Evolutionary conservation across 352 stramenopile species (phyloP), one percentile per base, ranked within the genome.

Genomic region (Globisporangium camurandrum): DNA sequence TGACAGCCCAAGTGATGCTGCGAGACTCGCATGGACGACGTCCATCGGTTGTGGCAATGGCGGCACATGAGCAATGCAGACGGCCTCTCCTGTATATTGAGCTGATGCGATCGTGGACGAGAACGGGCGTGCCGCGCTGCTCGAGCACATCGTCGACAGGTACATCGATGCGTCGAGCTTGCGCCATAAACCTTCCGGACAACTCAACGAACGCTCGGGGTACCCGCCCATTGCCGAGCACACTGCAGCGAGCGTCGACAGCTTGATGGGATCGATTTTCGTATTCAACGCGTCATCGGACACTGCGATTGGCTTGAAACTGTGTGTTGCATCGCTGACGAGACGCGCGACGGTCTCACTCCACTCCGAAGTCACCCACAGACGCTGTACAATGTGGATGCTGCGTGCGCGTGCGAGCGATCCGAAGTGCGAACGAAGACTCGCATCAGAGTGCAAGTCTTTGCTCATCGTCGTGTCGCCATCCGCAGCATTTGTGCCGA

Each of bases 141-240:
- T 20, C n/a, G 17, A 5, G 9, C 11, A 24, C 36, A 8, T 41
- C 36, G n/a, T 41, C 5, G 36, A 41, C 16, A 41, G n/a, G 36
- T 41, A 24, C 36, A 41, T 19, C 23, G 17, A 8, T 19, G 36
- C 36, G 19, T 12, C 3, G 5, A 24, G 36, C 17, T n/a, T 12
- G 22, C 17, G 39, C 31, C 3, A 26, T 2, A 28, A 33, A 36
- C n/a, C n/a, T n/a, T 28, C 43, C 31, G 11, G 17, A 14, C 34
- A 11, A 7, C 54, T 61, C 39, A 43, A 10, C 17, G 27, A 17
- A 4, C 40, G 1, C 44, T 61, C 54, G 5, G 40, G 46, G 41
- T 51, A 61, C 0, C 54, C 54, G 24, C 54, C 46, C 1, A 61
- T 16, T 8, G 36, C 24, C 5, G 19, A 51, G 7, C 31, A 23